Conservation (phyloP, 352 stramenopile genomes). For the Plasmopara halstedii region DNA sequence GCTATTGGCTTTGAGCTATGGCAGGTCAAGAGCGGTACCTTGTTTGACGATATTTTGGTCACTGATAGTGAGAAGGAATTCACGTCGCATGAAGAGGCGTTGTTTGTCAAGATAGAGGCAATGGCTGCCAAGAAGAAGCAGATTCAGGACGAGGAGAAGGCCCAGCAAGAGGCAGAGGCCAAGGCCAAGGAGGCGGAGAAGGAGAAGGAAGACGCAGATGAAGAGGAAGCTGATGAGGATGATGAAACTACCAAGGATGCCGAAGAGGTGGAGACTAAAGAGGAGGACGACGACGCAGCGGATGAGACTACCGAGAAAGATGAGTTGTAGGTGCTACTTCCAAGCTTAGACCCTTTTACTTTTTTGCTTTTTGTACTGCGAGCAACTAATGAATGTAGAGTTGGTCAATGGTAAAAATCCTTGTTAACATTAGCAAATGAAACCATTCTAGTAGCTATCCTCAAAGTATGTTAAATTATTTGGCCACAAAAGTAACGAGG, state of each 20-base stretch:
- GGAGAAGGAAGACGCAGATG: slow-evolving; percentile 62
- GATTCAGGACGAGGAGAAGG: slow-evolving; percentile 66
- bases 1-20: slow-evolving; percentile 99
- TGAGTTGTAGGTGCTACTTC: slow-evolving; percentile 30
- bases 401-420: slow-evolving; percentile 19
- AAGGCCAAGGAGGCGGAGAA: slow-evolving; percentile 71
- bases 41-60: slow-evolving; percentile 99
- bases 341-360: slow-evolving; percentile 2
- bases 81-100: slow-evolving; percentile 93
- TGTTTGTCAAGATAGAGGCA: slow-evolving; percentile 80
- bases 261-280: background rate
- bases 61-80: slow-evolving; percentile 96
- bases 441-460: too few species aligned
- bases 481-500: slow-evolving; percentile 27
- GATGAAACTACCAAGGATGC: slow-evolving; percentile 14
- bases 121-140: slow-evolving; percentile 73
- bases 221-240: slow-evolving; percentile 25
- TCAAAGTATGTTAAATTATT: slow-evolving; percentile 5
- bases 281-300: slow-evolving; percentile 4
- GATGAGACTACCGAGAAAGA: slow-evolving; percentile 30
- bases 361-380: slow-evolving; percentile 23
- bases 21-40: slow-evolving; percentile 96
- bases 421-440: too few species aligned
- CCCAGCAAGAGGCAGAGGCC: slow-evolving; percentile 56
- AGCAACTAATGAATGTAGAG: slow-evolving; percentile 25